Evolutionary conservation across 345 rosid genomes (phyloP), one percentile per base, ranked within the genome.

Genomic region (Geranium rotundifolium): DNA sequence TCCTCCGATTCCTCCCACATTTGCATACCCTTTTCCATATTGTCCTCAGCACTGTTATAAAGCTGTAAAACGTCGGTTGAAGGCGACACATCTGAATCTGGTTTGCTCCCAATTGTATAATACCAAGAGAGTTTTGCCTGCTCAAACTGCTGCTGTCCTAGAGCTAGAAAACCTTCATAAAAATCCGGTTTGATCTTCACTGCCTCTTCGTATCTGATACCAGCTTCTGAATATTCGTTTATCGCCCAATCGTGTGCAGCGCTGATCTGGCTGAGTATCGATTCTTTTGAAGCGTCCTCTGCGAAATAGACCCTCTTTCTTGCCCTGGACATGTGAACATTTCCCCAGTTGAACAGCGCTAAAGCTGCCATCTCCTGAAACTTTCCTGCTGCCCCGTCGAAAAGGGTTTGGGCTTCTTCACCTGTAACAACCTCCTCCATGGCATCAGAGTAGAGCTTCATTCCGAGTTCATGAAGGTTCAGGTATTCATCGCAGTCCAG

Each of bases 81-180:
- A 70, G 86, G 76, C 95, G 90, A 84, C n/a, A 83, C 70, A 60
- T 82, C 75, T 66, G 85, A 63, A 68, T 89, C 84, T 67, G 70
- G 75, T 30, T 81, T 76, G 72, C 69, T 78, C 62, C 82, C 73
- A 67, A 84, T 69, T 10, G 82, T 85, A 64, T 85, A 84, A 71
- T 83, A 83, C 96, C 98, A 92, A 50, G 87, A 80, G 68, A 90
- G 87, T 66, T 86, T 90, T 66, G 91, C 97, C 80, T 76, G 91
- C 85, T 86, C 99, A 77, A 87, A 93, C 50, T 81, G 88, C 72
- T 83, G 91, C 69, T 80, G 89, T 59, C 86, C 95, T 20, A 86
- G 78, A 39, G 97, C 97, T 54, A 84, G 72, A 70, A 66, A 65
- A 30, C 76, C 87, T 77, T 90, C 95, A 52, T 80, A 82, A 64